phyloP scores from a whole-genome alignment of 164 flowering plant genomes.

The Chimonanthus praecox region DNA sequence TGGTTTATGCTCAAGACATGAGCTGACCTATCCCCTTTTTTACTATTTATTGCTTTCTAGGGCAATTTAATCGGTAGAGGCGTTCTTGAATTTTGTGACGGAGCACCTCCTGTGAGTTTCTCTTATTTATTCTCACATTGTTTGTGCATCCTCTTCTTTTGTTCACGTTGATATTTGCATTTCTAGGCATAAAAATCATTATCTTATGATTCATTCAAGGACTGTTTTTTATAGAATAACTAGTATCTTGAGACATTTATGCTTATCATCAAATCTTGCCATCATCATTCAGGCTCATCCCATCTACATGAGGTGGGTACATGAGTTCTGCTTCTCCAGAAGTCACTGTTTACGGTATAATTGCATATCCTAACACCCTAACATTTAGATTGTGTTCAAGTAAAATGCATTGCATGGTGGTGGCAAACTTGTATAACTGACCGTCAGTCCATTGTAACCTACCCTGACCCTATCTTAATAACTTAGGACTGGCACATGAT shows the following conservation, averaged over 20 bases:
- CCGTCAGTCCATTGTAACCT: no score
- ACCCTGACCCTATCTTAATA: no score
- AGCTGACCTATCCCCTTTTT: background rate
- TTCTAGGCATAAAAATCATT: background rate
- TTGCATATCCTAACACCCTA: no score
- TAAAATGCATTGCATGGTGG: no score
- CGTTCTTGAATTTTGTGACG: slow-evolving; percentile 81
- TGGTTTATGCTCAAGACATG: background rate
- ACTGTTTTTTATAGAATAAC: background rate
- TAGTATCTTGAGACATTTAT: background rate
- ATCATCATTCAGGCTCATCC: no score
- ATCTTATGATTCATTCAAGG: background rate
- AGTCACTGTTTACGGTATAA: no score
- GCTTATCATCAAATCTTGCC: no score
- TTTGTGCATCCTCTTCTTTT: background rate
- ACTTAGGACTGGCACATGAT: no score
- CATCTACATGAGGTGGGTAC: no score
- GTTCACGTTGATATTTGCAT: slow-evolving; percentile 1
- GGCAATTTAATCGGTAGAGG: slow-evolving; percentile 86
- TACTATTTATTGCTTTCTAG: slow-evolving; percentile 30
- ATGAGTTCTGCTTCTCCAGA: no score
- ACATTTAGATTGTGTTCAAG: no score
- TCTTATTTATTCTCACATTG: background rate
- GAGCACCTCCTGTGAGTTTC: slow-evolving; percentile 73
- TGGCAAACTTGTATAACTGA: no score